Evolutionary conservation across 371 early-diverging fungal species (phyloP).

Genomic region (Mucor racemosus): DNA sequence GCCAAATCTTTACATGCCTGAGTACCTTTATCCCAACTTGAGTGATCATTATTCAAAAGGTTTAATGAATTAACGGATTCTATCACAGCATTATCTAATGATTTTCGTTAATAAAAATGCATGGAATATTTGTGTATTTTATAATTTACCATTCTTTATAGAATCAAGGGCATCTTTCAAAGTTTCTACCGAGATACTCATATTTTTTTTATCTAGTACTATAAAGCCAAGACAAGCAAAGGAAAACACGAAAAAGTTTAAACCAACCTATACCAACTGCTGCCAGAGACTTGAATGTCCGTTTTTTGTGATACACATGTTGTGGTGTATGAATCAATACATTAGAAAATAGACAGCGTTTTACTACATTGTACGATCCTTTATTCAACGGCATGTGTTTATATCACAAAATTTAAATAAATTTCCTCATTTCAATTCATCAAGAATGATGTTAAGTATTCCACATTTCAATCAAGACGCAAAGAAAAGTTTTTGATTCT

Average conservation of each 20-base stretch:
- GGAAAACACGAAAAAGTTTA: constrained; percentile 9
- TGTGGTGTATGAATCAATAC: no score
- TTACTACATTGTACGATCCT: no score
- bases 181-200: constrained; percentile 21
- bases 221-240: constrained; percentile 4
- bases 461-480: constrained; percentile 4
- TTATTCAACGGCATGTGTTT: neutral
- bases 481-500: neutral
- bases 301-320: no score
- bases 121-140: neutral
- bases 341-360: no score
- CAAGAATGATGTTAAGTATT: neutral
- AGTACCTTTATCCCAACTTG: constrained; percentile 13
- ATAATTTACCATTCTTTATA: constrained; percentile 17
- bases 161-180: constrained; percentile 15
- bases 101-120: constrained; percentile 2
- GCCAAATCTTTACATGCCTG: constrained; percentile 22
- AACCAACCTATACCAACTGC: neutral
- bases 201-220: neutral
- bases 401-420: neutral
- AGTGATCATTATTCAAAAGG: constrained; percentile 9
- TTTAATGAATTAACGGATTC: constrained; percentile 10
- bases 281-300: no score
- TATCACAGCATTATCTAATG: constrained; percentile 7
- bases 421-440: neutral